Evolutionary conservation across 805 yeast genomes (phyloP).

Genomic region (Barnettozyma pratensis): DNA sequence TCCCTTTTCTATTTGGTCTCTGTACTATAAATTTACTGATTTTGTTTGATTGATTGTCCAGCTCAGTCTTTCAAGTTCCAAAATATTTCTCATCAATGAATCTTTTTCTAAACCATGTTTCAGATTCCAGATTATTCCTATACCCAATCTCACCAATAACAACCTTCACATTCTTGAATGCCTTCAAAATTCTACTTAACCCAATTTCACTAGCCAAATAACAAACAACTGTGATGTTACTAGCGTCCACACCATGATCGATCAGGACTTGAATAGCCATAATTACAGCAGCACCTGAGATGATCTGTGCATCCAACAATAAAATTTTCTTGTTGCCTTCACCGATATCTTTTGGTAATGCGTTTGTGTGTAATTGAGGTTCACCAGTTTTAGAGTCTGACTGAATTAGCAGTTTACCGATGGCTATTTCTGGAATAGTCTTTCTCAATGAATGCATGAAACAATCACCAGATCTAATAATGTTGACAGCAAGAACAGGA

Average conservation of each 20-base stretch:
- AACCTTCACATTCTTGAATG: conserved; percentile 57
- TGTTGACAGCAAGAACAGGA: conserved; percentile 64
- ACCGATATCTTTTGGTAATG: conserved; percentile 46
- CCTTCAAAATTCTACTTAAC: conserved; percentile 62
- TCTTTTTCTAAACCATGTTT: conserved; percentile 59
- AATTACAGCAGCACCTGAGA: conserved; percentile 89
- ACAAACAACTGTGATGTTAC: conserved; percentile 61
- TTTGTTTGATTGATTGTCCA: too few relatives aligned
- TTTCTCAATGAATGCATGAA: conserved; percentile 74
- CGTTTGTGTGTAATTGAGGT: conserved; percentile 84
- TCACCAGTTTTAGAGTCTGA: conserved; percentile 89
- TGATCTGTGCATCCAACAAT: conserved; percentile 80
- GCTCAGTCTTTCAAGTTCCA: conserved; percentile 42
- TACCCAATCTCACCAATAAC: conserved; percentile 64
- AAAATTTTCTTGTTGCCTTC: conserved; percentile 40
- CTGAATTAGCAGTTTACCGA: conserved; percentile 84
- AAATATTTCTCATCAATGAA: conserved; percentile 75
- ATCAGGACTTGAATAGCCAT: conserved; percentile 88
- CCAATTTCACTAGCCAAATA: conserved; percentile 80
- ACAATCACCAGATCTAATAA: conserved; percentile 90
- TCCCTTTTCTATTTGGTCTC: background rate
- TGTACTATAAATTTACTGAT: background rate
- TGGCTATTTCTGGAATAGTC: conserved; percentile 68
- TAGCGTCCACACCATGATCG: conserved; percentile 67
- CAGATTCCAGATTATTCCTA: conserved; percentile 40